Evolutionary conservation across 2,329 filamentous ascomycete species (phyloP).

Genomic region (Hymenoscyphus linearis): DNA sequence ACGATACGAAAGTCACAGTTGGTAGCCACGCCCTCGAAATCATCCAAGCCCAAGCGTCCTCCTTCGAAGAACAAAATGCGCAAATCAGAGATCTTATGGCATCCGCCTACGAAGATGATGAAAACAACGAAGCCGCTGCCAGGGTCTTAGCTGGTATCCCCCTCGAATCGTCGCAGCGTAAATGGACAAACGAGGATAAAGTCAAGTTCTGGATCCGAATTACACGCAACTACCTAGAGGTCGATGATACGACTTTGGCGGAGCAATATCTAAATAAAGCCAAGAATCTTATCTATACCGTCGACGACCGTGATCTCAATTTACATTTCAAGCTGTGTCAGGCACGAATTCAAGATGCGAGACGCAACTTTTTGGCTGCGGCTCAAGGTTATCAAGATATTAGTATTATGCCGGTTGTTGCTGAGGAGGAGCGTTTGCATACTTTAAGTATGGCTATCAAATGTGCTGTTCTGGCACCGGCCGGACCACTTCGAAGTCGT

Average conservation of each 20-base stretch:
- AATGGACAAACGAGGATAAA: conserved; percentile 75
- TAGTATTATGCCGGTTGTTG: conserved; percentile 70
- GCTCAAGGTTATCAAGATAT: conserved; percentile 85
- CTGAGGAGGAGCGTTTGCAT: conserved; percentile 78
- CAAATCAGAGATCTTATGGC: conserved; percentile 75
- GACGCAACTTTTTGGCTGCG: conserved; percentile 83
- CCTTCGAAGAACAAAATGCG: conserved; percentile 81
- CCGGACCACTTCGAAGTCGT: conserved; percentile 76
- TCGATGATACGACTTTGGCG: conserved; percentile 81
- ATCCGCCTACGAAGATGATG: conserved; percentile 73
- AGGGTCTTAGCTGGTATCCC: conserved; percentile 76
- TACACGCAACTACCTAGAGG: conserved; percentile 88
- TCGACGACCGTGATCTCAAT: conserved; percentile 67
- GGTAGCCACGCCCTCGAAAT: conserved; percentile 67
- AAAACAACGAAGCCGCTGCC: conserved; percentile 76
- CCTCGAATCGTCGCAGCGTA: conserved; percentile 82
- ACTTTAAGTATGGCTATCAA: conserved; percentile 84
- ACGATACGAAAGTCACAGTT: conserved; percentile 68
- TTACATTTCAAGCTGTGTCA: conserved; percentile 88
- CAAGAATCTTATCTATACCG: conserved; percentile 82
- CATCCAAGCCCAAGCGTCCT: conserved; percentile 57
- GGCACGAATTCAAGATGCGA: conserved; percentile 87
- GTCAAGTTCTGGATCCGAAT: conserved; percentile 88
- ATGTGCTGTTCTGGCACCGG: conserved; percentile 87
- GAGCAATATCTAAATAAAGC: conserved; percentile 89